phyloP scores from a whole-genome alignment of 805 yeast species.

The Zygoascus ofunaensis region DNA sequence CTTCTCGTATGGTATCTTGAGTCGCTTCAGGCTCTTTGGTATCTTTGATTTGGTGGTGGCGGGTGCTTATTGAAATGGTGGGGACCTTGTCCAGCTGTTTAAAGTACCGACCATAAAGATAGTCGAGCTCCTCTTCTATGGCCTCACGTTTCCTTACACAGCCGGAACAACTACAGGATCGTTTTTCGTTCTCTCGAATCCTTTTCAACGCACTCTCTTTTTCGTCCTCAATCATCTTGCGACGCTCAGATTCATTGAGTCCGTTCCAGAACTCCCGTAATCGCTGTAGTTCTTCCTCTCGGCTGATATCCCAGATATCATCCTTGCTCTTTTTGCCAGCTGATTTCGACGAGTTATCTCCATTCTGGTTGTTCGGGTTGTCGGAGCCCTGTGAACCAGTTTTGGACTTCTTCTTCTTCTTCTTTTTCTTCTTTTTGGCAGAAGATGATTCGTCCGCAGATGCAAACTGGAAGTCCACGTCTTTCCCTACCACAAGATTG shows the following conservation, averaged over 20 bases:
- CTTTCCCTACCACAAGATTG: slow-evolving; percentile 23
- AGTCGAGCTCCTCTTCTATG: slow-evolving; percentile 68
- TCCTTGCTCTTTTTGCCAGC: slow-evolving; percentile 11
- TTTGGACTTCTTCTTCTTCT: slow-evolving; percentile 28
- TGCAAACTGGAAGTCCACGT: slow-evolving; percentile 28
- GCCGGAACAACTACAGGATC: slow-evolving; percentile 58
- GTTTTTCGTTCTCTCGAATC: slow-evolving; percentile 50
- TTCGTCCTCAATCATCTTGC: slow-evolving; percentile 53
- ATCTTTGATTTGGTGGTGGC: not conserved
- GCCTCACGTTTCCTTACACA: slow-evolving; percentile 69
- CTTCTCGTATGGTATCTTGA: too few species aligned
- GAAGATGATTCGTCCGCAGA: slow-evolving; percentile 4
- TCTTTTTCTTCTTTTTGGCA: slow-evolving; percentile 23
- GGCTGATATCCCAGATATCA: slow-evolving; percentile 36
- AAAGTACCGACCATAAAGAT: slow-evolving; percentile 60
- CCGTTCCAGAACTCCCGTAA: slow-evolving; percentile 58
- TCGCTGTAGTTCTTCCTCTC: slow-evolving; percentile 43
- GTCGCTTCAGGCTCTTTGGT: slow-evolving; percentile 6
- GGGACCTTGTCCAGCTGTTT: slow-evolving; percentile 31
- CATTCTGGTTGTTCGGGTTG: slow-evolving; percentile 21
- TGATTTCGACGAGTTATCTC: not conserved
- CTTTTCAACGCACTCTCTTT: slow-evolving; percentile 58
- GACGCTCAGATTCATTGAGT: slow-evolving; percentile 50
- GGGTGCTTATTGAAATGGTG: not conserved
- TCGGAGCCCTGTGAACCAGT: slow-evolving; percentile 19